Base-by-base conservation (phyloP, 1,284 basidiomycete species). In the Xerocomus amazonicus region DNA sequence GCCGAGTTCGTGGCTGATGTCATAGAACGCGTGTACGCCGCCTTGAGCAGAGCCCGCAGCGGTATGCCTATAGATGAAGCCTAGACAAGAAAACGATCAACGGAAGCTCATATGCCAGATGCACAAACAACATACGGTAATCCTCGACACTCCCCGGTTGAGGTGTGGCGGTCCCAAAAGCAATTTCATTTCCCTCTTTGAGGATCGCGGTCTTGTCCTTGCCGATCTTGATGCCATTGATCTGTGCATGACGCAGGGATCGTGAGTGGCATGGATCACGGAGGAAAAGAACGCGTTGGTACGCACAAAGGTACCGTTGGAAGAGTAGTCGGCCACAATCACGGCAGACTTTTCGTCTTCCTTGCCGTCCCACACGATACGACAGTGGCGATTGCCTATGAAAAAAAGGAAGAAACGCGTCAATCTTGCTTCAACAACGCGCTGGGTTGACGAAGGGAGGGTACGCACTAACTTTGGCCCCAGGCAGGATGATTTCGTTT, bases 221-320 rank as follows among this genome's bases (percentile, higher is more conserved):
- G 45, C 78, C 81, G 53, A 93, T 76, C 62, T 74, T 81, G 43
- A 71, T 68, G 10, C 83, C 83, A 57, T 90, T 90, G 62, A 93
- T 83, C 89, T 92, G 16, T 27, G 8, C 33, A n/a, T 41, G 27
- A 29, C 9, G 26, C 27, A 9, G 9, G n/a, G 12, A 3, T 8
- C 6, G 41, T 54, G 34, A 60, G 36, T 48, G 50, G 48, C 33
- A 16, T 40, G 33, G 39, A 48, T 47, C 31, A 29, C 35, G 37
- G 10, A 34, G 45, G 33, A 42, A 28, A 19, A 29, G 31, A 38
- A 45, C 48, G 48, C 42, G 50, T 45, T 40, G 26, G 46, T 28
- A 76, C 89, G 65, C 70, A 92, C 90, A 70, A 79, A 94, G 9
- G 92, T 94, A 0, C 91, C 91, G 60, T 95, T 95, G 50, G 84